A percentile compares a stretch with the other conserved stretches of the same genome.
These are phyloP conservation scores for Yamadazyma diospyri DNA, from an alignment of 1,139 yeast genomes.

Conservation along the genomic window DNA sequence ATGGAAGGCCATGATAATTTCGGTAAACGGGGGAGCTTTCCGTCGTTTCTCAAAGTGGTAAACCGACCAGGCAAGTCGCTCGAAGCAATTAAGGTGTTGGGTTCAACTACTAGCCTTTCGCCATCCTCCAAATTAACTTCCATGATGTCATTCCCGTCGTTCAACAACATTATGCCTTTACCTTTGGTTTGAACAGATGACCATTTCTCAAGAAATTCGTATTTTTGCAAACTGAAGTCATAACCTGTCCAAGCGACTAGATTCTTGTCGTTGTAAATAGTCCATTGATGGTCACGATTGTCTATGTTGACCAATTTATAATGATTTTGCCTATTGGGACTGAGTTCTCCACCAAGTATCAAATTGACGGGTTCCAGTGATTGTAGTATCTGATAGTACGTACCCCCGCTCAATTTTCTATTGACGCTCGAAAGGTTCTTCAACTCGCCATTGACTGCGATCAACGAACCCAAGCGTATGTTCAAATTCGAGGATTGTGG, in stretches of 20 bases:
- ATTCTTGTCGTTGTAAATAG: constrained; percentile 25
- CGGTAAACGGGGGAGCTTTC: constrained; percentile 5
- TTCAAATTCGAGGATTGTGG: constrained; percentile 33
- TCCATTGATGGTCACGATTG: constrained; percentile 27
- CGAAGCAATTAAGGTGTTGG: constrained; percentile 35
- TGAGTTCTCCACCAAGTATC: constrained; percentile 24
- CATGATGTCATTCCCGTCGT: constrained; percentile 32
- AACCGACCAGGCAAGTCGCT: constrained; percentile 10
- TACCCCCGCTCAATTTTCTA: constrained; percentile 15
- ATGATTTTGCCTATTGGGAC: constrained; percentile 16
- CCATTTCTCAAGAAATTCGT: constrained; percentile 16
- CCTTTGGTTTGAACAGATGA: constrained; percentile 27
- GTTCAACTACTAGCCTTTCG: constrained; percentile 34
- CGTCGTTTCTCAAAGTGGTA: constrained; percentile 6
- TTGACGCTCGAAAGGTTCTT: constrained; percentile 16
- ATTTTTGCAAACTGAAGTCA: constrained; percentile 23
- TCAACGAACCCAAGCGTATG: constrained; percentile 28
- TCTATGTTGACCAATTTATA: constrained; percentile 24
- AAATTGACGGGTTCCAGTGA: constrained; percentile 25
- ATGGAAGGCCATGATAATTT: neutral
- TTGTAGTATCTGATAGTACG: constrained; percentile 25
- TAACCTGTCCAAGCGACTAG: constrained; percentile 48
- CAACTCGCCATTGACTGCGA: constrained; percentile 36
- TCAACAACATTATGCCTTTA: constrained; percentile 34
- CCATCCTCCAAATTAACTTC: constrained; percentile 25